Percentiles rank a stretch among this genome's conserved stretches.
Evolutionary conservation across 805 yeast species (phyloP).

Genomic region (Kazachstania martiniae): DNA sequence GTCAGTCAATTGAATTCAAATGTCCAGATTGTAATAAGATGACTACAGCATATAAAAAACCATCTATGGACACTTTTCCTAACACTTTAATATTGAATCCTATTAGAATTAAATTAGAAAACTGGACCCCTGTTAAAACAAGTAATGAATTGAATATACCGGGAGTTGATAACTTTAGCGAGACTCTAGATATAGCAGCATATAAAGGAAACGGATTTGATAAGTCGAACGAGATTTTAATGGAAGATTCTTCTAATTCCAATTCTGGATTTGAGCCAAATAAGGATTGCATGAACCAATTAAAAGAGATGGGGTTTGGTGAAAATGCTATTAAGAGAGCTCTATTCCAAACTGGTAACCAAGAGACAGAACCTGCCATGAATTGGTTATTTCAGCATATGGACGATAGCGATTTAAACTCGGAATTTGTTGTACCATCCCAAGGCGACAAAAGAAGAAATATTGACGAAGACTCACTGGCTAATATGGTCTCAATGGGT

Average conservation of each 20-base stretch:
- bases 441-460: conserved; percentile 1
- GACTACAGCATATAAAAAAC: conserved; percentile 16
- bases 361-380: conserved; percentile 59
- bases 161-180: conserved; percentile 15
- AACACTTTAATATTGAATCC: conserved; percentile 59
- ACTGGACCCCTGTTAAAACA: conserved; percentile 84
- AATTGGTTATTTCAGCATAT: conserved; percentile 84
- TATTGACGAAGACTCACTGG: conserved; percentile 19
- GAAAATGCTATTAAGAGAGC: conserved; percentile 56
- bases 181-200: conserved; percentile 34
- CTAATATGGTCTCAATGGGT: conserved; percentile 54
- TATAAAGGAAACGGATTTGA: conserved; percentile 32
- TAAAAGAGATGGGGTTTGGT: conserved; percentile 83
- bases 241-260: conserved; percentile 12
- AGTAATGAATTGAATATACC: conserved; percentile 57
- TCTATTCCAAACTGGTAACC: conserved; percentile 61
- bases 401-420: conserved; percentile 75
- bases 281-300: conserved; percentile 38
- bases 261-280: conserved; percentile 42
- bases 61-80: conserved; percentile 43
- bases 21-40: conserved; percentile 45
- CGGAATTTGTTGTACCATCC: conserved; percentile 35
- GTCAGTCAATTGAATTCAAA: conserved; percentile 50
- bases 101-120: conserved; percentile 64
- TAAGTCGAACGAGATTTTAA: conserved; percentile 15